Evolutionary conservation across 1,139 yeast species (phyloP), one percentile per base, ranked within the genome.

Genomic region (Hanseniaspora sp.): DNA sequence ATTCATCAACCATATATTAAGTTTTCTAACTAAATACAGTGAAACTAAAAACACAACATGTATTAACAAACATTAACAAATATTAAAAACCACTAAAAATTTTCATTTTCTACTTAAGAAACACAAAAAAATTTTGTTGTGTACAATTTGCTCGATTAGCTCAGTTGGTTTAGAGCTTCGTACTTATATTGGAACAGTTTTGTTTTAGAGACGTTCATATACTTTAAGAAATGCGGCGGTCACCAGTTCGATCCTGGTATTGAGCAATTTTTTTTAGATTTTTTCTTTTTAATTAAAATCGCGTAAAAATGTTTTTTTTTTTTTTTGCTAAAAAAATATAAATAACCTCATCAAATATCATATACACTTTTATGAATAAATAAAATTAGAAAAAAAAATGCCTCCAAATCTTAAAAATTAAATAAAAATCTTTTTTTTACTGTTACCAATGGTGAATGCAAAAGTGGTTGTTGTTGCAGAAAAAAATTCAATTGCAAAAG

Each of bases 391-490:
- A 23, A 2, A 23, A 23, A 23, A 23, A 23, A n/a, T n/a, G n/a
- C n/a, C n/a, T n/a, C n/a, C n/a, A n/a, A n/a, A n/a, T n/a, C n/a
- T n/a, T n/a, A n/a, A n/a, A n/a, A n/a, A n/a, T n/a, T n/a, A n/a
- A n/a, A n/a, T n/a, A n/a, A n/a, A n/a, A n/a, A n/a, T n/a, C n/a
- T n/a, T n/a, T n/a, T n/a, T n/a, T n/a, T n/a, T n/a, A n/a, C n/a
- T n/a, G n/a, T n/a, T n/a, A n/a, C n/a, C n/a, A 39, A 51, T 51
- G 54, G 33, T 12, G 7, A 43, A 17, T 11, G 83, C 84, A 88
- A 81, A 73, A 64, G 79, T 94, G 7, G 77, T 94, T 55, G 92
- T 97, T 69, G 96, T 94, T 57, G 98, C 99, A 1, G 99, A 94
- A 70, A 94, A 94, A 69, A 95, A 95, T 55, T 86, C 96, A 1